These are phyloP conservation scores for Fusarium sp. DNA, from an alignment of 2,329 filamentous ascomycete genomes.

Conservation along the genomic window DNA sequence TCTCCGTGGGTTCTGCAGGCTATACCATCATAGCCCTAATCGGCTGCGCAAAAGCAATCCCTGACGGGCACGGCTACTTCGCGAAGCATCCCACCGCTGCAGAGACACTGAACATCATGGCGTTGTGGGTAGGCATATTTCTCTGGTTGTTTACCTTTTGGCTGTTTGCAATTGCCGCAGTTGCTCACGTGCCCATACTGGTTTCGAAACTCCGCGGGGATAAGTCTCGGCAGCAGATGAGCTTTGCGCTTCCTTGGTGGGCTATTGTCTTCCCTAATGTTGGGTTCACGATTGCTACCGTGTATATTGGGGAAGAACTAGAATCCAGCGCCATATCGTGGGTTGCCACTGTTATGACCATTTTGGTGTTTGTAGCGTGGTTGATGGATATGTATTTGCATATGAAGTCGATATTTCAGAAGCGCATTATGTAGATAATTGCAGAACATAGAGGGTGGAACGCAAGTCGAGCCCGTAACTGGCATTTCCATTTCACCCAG, in stretches of 20 bases:
- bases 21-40: slow-evolving; percentile 4
- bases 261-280: neutral
- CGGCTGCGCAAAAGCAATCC: neutral
- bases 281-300: slow-evolving; percentile 1
- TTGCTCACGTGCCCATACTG: neutral
- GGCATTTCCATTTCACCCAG: accelerated
- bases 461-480: accelerated
- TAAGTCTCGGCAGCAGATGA: neutral
- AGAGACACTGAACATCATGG: neutral
- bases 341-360: neutral
- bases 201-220: neutral
- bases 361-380: neutral
- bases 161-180: neutral
- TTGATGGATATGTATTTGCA: neutral
- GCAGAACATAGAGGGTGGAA: accelerated
- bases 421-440: neutral
- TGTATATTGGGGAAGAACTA: neutral
- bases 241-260: slow-evolving; percentile 1
- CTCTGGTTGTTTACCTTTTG: slow-evolving; percentile 1
- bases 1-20: neutral
- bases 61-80: neutral
- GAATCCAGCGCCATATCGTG: neutral
- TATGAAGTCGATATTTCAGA: neutral
- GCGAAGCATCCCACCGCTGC: neutral
- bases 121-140: neutral